A percentile compares a stretch with the other conserved stretches of the same genome.
phyloP scores from a whole-genome alignment of 495 filamentous ascomycete genomes.

The Aspergillus conjunctus region DNA sequence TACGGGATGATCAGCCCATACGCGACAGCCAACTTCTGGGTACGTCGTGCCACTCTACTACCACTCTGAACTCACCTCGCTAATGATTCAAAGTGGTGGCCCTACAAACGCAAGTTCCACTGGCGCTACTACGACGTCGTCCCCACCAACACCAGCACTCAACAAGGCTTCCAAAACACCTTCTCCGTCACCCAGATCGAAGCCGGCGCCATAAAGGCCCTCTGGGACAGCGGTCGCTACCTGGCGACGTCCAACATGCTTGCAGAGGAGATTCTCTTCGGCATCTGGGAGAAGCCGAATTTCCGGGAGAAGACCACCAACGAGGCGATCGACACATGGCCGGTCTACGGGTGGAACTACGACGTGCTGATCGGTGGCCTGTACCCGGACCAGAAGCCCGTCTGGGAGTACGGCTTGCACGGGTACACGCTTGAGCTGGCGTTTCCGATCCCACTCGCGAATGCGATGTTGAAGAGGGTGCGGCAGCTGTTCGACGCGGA shows the following conservation, averaged over 20 bases:
- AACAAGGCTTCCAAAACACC: conserved; percentile 22
- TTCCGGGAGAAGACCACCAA: conserved; percentile 24
- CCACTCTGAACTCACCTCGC: background rate
- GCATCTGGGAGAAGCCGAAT: conserved; percentile 20
- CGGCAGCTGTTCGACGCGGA: conserved; percentile 20
- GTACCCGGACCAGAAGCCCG: conserved; percentile 22
- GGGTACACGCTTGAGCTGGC: conserved; percentile 20
- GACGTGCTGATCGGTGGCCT: conserved; percentile 20
- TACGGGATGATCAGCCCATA: conserved; percentile 20
- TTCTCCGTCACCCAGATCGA: conserved; percentile 17
- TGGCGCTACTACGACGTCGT: conserved; percentile 25
- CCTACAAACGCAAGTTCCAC: conserved; percentile 23
- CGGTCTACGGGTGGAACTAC: conserved; percentile 24
- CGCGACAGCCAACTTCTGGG: conserved; percentile 22
- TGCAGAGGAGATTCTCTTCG: conserved; percentile 21
- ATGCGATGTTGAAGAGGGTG: conserved; percentile 12
- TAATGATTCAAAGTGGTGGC: conserved; percentile 16
- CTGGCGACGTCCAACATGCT: conserved; percentile 20
- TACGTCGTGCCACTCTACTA: background rate
- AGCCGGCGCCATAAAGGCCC: conserved; percentile 14
- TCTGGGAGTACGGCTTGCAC: conserved; percentile 20
- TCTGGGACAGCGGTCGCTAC: conserved; percentile 18
- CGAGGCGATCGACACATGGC: conserved; percentile 12
- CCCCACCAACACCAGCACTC: conserved; percentile 5
- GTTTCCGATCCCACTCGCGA: conserved; percentile 16